A percentile compares a stretch with the other conserved stretches of the same genome.
These are phyloP conservation scores for Colletotrichum cereale DNA, from an alignment of 2,329 filamentous ascomycete genomes.

Conservation along the genomic window DNA sequence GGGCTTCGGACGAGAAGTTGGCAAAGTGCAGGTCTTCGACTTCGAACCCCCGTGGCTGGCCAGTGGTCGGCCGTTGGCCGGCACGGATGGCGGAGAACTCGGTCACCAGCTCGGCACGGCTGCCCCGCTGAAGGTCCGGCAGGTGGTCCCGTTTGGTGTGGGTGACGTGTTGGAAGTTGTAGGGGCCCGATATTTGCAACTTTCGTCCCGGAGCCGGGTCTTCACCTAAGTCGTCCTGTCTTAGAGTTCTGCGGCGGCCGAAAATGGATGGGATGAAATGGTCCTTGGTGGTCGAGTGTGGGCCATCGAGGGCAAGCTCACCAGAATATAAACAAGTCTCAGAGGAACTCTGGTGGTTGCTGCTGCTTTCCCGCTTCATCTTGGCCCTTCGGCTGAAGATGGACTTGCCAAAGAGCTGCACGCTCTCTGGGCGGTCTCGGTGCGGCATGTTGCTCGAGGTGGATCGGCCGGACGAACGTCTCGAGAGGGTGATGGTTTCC, in stretches of 20 bases:
- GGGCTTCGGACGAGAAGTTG: slow-evolving; percentile 61
- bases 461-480: slow-evolving; percentile 69
- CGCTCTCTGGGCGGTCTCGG: slow-evolving; percentile 68
- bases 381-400: slow-evolving; percentile 69
- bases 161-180: slow-evolving; percentile 75
- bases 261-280: slow-evolving; percentile 65
- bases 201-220: slow-evolving; percentile 50
- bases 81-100: slow-evolving; percentile 58
- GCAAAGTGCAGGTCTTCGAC: slow-evolving; percentile 59
- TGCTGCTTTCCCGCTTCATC: slow-evolving; percentile 64
- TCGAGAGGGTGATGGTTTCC: slow-evolving; percentile 63
- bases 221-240: slow-evolving; percentile 40
- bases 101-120: slow-evolving; percentile 56
- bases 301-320: slow-evolving; percentile 55
- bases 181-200: slow-evolving; percentile 71
- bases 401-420: slow-evolving; percentile 70
- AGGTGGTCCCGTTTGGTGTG: slow-evolving; percentile 67
- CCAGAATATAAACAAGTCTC: slow-evolving; percentile 62
- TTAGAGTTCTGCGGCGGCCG: slow-evolving; percentile 59
- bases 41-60: slow-evolving; percentile 53
- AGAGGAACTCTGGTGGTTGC: slow-evolving; percentile 59
- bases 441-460: slow-evolving; percentile 64
- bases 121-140: slow-evolving; percentile 55
- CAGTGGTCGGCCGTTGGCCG: slow-evolving; percentile 51
- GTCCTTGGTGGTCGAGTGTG: slow-evolving; percentile 53